A percentile compares a stretch with the other conserved stretches of the same genome.
phyloP scores from a whole-genome alignment of 2,329 filamentous ascomycete genomes.

The Diaporthe sp. region DNA sequence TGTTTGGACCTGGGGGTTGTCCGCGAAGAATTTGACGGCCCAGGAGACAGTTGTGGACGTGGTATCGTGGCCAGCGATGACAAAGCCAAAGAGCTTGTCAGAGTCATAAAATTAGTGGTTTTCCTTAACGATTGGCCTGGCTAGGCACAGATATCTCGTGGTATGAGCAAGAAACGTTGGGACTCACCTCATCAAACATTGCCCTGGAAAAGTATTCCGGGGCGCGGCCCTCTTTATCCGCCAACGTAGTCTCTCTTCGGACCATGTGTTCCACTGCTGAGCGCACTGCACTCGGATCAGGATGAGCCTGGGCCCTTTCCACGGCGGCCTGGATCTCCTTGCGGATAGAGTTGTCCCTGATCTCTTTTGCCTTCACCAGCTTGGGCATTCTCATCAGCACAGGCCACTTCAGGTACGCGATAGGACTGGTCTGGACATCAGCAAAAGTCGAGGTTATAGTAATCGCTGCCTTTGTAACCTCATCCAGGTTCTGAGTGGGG shows the following conservation, averaged over 20 bases:
- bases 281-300: not conserved
- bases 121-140: not conserved
- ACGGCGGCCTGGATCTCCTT: not conserved
- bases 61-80: conserved; percentile 58
- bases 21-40: conserved; percentile 57
- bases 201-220: not conserved
- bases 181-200: conserved; percentile 15
- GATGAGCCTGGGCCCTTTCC: not conserved
- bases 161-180: not conserved
- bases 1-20: conserved; percentile 54
- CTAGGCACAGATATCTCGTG: not conserved
- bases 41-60: conserved; percentile 58
- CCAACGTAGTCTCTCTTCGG: not conserved
- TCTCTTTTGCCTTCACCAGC: not conserved
- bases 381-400: not conserved
- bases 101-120: conserved; percentile 45
- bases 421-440: not conserved
- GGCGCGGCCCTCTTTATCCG: conserved; percentile 40
- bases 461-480: not conserved
- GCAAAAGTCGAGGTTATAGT: not conserved
- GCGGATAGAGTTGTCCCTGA: not conserved
- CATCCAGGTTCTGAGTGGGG: not conserved
- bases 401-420: not conserved
- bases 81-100: conserved; percentile 54
- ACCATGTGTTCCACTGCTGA: conserved; percentile 24